Evolutionary conservation across 805 yeast genomes (phyloP).

Genomic region (Clavispora fructus): DNA sequence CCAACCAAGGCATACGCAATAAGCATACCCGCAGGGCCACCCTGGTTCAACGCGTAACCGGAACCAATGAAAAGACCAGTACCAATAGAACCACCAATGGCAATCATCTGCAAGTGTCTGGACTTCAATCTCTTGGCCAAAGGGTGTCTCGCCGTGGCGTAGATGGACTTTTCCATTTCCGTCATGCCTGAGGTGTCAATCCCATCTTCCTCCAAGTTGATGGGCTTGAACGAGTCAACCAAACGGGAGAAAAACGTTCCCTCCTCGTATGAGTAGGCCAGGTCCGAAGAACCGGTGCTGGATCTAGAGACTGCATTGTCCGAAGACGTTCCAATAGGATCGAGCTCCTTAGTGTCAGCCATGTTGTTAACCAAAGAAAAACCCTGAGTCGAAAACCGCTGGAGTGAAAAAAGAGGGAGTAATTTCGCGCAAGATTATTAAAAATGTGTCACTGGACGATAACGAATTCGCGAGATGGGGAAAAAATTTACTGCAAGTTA

Average conservation of each 20-base stretch:
- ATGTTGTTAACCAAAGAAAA: neutral
- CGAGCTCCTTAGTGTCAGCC: neutral
- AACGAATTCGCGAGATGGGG: neutral
- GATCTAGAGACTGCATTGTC: neutral
- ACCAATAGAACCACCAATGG: slow-evolving; percentile 83
- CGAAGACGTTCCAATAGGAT: neutral
- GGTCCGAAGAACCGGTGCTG: neutral
- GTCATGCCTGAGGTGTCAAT: slow-evolving; percentile 36
- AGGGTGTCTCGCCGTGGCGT: slow-evolving; percentile 40
- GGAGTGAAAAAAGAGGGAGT: neutral
- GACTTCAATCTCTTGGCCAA: slow-evolving; percentile 40
- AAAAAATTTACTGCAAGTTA: neutral
- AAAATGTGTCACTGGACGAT: neutral
- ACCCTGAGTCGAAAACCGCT: neutral
- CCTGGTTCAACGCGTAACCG: slow-evolving; percentile 15
- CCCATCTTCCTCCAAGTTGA: slow-evolving; percentile 33
- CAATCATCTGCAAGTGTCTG: slow-evolving; percentile 69
- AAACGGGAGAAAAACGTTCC: slow-evolving; percentile 18
- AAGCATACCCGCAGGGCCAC: slow-evolving; percentile 18
- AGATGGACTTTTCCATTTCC: slow-evolving; percentile 32
- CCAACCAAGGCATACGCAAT: slow-evolving; percentile 17
- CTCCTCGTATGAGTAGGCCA: neutral
- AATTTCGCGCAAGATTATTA: neutral
- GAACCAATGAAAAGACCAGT: slow-evolving; percentile 46
- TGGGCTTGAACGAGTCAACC: slow-evolving; percentile 35